Percentiles rank a stretch among this genome's conserved stretches.
phyloP scores from a whole-genome alignment of 495 filamentous ascomycete genomes.

The Penicillium pancosmium region DNA sequence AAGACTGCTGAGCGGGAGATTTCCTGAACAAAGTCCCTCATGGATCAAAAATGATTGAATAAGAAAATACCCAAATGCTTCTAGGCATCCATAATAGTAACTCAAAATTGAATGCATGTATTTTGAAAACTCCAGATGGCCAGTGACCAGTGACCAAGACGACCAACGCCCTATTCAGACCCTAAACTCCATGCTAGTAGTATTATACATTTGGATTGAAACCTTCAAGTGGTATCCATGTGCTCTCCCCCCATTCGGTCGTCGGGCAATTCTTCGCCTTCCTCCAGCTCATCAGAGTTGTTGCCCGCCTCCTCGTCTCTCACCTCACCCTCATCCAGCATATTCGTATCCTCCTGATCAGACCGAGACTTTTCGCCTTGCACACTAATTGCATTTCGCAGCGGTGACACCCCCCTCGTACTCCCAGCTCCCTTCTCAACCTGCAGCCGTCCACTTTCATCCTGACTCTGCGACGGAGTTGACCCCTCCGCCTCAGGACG shows the following conservation, averaged over 20 bases:
- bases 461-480: constrained; percentile 53
- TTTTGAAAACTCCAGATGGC: constrained; percentile 19
- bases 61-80: constrained; percentile 18
- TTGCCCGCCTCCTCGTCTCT: constrained; percentile 43
- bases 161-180: constrained; percentile 21
- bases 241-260: constrained; percentile 53
- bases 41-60: neutral
- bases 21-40: constrained; percentile 25
- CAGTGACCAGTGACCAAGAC: constrained; percentile 23
- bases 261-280: constrained; percentile 56
- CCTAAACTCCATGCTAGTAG: constrained; percentile 39
- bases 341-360: constrained; percentile 55
- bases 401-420: constrained; percentile 40
- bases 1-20: constrained; percentile 50
- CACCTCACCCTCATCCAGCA: constrained; percentile 69
- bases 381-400: constrained; percentile 41
- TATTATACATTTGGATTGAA: constrained; percentile 19
- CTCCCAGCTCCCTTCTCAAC: constrained; percentile 36
- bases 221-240: constrained; percentile 67
- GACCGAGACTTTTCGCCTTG: constrained; percentile 33
- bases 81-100: constrained; percentile 10
- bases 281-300: constrained; percentile 43
- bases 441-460: constrained; percentile 44
- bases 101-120: constrained; percentile 19
- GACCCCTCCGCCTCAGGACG: constrained; percentile 56